Evolutionary conservation across 2,329 filamentous ascomycete species (phyloP).

Genomic region (Colletotrichum sansevieriae): DNA sequence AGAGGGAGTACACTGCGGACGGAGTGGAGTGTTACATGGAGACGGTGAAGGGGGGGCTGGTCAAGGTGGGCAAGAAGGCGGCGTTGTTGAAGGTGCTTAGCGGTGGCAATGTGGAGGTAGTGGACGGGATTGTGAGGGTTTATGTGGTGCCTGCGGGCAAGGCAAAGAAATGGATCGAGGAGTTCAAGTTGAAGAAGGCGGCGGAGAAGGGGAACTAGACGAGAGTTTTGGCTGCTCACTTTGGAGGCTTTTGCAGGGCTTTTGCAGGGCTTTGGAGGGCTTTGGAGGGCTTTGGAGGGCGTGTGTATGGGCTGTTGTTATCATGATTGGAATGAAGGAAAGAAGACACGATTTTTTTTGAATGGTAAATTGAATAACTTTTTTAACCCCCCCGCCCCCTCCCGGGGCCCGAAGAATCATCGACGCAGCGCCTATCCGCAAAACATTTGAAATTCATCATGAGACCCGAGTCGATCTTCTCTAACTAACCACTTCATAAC

Average conservation of each 20-base stretch:
- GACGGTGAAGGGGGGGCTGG: slow-evolving; percentile 80
- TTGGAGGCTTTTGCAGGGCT: too few species aligned
- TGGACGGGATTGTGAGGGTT: slow-evolving; percentile 86
- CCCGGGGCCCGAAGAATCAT: background rate
- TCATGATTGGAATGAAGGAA: slow-evolving; percentile 19
- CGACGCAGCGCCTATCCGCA: slow-evolving; percentile 10
- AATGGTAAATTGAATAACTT: background rate
- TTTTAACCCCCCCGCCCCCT: background rate
- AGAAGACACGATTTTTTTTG: background rate
- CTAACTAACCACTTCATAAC: slow-evolving; percentile 18
- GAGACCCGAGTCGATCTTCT: slow-evolving; percentile 20
- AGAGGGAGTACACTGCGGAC: slow-evolving; percentile 73
- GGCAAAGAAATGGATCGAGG: slow-evolving; percentile 81
- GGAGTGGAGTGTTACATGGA: slow-evolving; percentile 91
- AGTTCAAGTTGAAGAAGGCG: slow-evolving; percentile 83
- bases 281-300: too few species aligned
- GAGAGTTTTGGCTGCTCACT: too few species aligned
- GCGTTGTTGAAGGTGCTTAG: slow-evolving; percentile 79
- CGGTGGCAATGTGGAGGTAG: slow-evolving; percentile 84
- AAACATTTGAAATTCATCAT: background rate
- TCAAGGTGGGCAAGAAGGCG: slow-evolving; percentile 92
- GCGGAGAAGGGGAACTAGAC: slow-evolving; percentile 54
- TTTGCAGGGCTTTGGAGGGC: too few species aligned
- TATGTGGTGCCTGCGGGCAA: slow-evolving; percentile 82
- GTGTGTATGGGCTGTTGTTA: background rate